phyloP scores from a whole-genome alignment of 441 rosid species.

The Croton setiger region DNA sequence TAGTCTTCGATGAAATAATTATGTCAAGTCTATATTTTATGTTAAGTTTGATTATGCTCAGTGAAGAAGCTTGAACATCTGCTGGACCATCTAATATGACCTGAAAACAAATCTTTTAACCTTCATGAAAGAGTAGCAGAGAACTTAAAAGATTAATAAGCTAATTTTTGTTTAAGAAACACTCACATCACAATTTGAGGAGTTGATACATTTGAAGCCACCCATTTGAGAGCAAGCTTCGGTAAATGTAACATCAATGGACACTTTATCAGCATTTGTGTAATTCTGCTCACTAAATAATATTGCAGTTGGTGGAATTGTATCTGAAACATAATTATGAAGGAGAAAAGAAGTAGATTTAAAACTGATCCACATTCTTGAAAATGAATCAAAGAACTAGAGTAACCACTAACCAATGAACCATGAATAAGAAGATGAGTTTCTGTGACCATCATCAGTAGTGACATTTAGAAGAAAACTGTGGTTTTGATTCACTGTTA shows the following conservation, averaged over 20 bases:
- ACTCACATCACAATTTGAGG: slow-evolving; percentile 56
- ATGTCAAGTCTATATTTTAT: slow-evolving; percentile 36
- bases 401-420: slow-evolving; percentile 41
- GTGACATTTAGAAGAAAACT: slow-evolving; percentile 42
- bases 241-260: slow-evolving; percentile 41
- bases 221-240: slow-evolving; percentile 47
- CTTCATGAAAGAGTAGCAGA: too few species aligned
- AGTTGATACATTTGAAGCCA: slow-evolving; percentile 51
- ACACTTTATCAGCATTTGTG: slow-evolving; percentile 40
- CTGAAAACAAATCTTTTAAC: slow-evolving; percentile 37
- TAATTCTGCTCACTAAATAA: slow-evolving; percentile 38
- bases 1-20: slow-evolving; percentile 22
- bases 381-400: neutral
- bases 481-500: slow-evolving; percentile 39
- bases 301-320: slow-evolving; percentile 49
- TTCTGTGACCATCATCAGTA: slow-evolving; percentile 36
- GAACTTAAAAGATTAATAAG: too few species aligned
- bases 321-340: slow-evolving; percentile 27
- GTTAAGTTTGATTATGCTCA: slow-evolving; percentile 28
- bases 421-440: slow-evolving; percentile 52
- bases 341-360: neutral
- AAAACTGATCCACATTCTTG: neutral
- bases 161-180: too few species aligned
- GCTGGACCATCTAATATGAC: slow-evolving; percentile 44
- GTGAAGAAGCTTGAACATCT: slow-evolving; percentile 34